Evolutionary conservation across 805 yeast species (phyloP).

Genomic region (Grigorovia transvaalensis): DNA sequence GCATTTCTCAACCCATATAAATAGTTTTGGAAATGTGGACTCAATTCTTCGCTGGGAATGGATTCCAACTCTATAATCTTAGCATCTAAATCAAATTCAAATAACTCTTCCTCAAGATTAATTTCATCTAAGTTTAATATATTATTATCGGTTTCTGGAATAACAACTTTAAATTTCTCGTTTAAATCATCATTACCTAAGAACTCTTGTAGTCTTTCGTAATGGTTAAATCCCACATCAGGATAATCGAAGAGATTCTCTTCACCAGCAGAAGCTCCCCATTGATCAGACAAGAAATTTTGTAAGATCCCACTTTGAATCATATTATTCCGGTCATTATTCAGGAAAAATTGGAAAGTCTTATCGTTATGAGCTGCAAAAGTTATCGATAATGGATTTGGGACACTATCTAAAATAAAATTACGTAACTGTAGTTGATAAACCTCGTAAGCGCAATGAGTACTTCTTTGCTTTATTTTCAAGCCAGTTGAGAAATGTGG

Average conservation of each 20-base stretch:
- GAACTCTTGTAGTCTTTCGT: constrained; percentile 10
- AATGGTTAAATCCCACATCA: constrained; percentile 16
- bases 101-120: constrained; percentile 14
- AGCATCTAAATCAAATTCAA: constrained; percentile 19
- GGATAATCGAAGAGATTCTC: not conserved
- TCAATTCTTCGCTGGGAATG: constrained; percentile 7
- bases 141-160: constrained; percentile 8
- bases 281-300: constrained; percentile 3
- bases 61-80: constrained; percentile 19
- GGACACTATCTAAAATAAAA: constrained; percentile 9
- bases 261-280: not conserved
- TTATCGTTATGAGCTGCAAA: constrained; percentile 12
- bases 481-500: constrained; percentile 7
- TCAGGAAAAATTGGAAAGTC: constrained; percentile 11
- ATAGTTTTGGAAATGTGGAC: constrained; percentile 23
- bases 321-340: constrained; percentile 11
- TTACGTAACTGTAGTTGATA: constrained; percentile 23
- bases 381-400: constrained; percentile 21
- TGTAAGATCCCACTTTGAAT: constrained; percentile 16
- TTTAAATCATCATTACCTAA: constrained; percentile 6
- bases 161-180: constrained; percentile 6
- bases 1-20: constrained; percentile 29
- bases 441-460: constrained; percentile 23
- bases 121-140: constrained; percentile 10
- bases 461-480: constrained; percentile 10